Evolutionary conservation across 1,139 yeast species (phyloP).

Genomic region (Geotrichum phurueaensis): DNA sequence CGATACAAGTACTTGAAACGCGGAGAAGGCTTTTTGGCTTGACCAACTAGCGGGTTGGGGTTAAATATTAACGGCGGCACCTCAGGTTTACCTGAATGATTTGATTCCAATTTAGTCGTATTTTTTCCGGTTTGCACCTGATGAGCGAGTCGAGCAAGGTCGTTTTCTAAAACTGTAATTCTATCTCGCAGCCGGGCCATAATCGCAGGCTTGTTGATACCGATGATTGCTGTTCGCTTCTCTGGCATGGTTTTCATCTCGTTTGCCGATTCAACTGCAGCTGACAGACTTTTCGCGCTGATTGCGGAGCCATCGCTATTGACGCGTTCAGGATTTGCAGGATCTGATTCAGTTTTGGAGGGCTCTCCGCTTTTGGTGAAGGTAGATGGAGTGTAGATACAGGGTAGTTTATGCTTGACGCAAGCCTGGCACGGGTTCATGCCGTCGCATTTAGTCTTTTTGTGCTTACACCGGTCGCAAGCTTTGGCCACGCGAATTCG

Average conservation of each 20-base stretch:
- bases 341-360: neutral
- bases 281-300: slow-evolving; percentile 2
- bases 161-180: slow-evolving; percentile 11
- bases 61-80: neutral
- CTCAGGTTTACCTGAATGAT: neutral
- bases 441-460: slow-evolving; percentile 60
- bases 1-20: neutral
- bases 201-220: slow-evolving; percentile 7
- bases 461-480: slow-evolving; percentile 54
- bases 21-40: neutral
- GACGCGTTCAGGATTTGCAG: neutral
- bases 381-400: slow-evolving; percentile 31
- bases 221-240: slow-evolving; percentile 1
- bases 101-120: neutral
- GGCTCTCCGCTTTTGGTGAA: neutral
- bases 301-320: neutral
- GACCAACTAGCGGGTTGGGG: neutral
- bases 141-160: slow-evolving; percentile 9
- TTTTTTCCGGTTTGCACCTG: neutral
- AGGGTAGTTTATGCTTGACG: slow-evolving; percentile 41
- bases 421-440: slow-evolving; percentile 51
- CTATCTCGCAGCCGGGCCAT: slow-evolving; percentile 11
- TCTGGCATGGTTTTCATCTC: slow-evolving; percentile 1
- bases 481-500: slow-evolving; percentile 46
- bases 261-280: slow-evolving; percentile 6